Evolutionary conservation across 768 basidiomycete species (phyloP).

Genomic region (Lentinula boryana): DNA sequence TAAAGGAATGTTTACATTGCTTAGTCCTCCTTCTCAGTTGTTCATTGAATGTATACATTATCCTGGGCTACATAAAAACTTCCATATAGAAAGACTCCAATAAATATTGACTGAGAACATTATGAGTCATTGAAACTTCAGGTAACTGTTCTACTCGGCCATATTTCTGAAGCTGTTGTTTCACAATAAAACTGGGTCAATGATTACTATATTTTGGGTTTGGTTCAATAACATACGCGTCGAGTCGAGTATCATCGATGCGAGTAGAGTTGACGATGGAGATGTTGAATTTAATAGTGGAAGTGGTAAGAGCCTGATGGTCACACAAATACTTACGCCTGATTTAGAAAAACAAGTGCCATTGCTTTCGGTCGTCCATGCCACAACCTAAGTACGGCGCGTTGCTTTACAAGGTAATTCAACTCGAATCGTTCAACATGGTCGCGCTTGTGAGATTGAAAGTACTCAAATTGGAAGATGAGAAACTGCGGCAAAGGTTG

Average conservation of each 20-base stretch:
- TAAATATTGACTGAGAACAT: too few relatives aligned
- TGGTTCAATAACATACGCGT: constrained; percentile 32
- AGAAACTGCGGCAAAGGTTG: constrained; percentile 39
- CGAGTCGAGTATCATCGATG: constrained; percentile 18
- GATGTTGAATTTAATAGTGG: constrained; percentile 20
- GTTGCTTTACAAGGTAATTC: constrained; percentile 53
- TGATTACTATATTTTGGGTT: too few relatives aligned
- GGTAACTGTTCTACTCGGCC: too few relatives aligned
- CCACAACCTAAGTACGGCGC: constrained; percentile 53
- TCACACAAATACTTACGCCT: constrained; percentile 27
- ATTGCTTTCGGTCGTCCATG: constrained; percentile 34
- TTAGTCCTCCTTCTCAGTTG: too few relatives aligned
- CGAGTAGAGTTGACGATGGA: constrained; percentile 31
- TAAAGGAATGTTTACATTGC: too few relatives aligned
- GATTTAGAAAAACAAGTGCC: constrained; percentile 44
- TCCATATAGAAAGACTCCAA: too few relatives aligned
- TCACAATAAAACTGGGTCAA: too few relatives aligned
- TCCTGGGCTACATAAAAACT: too few relatives aligned
- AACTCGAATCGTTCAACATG: constrained; percentile 40
- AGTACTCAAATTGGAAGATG: constrained; percentile 1
- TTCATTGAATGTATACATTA: too few relatives aligned
- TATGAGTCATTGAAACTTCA: too few relatives aligned
- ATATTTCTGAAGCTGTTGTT: too few relatives aligned
- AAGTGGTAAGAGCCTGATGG: background rate
- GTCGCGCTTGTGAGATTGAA: constrained; percentile 31